Evolutionary conservation across 176 grass and related monocot genomes (phyloP).

Genomic region (Musa itinerans): DNA sequence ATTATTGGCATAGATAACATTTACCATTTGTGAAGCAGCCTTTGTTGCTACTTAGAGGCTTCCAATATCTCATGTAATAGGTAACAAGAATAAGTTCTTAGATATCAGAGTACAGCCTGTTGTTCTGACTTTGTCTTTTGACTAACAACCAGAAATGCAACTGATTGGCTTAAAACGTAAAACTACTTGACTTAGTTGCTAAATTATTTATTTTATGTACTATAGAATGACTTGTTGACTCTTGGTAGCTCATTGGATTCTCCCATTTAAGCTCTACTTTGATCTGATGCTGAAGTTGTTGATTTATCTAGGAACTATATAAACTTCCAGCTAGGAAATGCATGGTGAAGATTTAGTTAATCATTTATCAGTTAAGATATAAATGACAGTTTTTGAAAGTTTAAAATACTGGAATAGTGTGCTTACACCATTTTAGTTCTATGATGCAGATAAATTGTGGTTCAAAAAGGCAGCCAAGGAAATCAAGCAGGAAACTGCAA

Average conservation of each 20-base stretch:
- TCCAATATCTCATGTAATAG: background rate
- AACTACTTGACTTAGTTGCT: no score
- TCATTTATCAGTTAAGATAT: background rate
- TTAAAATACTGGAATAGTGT: background rate
- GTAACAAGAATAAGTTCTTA: background rate
- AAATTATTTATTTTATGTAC: no score
- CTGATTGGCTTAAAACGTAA: no score
- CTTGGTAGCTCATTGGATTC: no score
- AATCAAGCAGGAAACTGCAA: slow-evolving; percentile 52
- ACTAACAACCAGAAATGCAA: background rate
- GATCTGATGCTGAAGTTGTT: no score
- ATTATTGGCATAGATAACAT: no score
- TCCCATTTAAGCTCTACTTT: no score
- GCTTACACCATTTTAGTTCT: background rate
- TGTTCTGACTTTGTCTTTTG: background rate
- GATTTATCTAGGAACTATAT: no score
- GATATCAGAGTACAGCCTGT: background rate
- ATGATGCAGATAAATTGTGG: slow-evolving; percentile 40
- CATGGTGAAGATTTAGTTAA: background rate
- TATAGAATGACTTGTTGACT: no score
- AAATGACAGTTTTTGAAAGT: background rate
- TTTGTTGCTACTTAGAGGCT: background rate
- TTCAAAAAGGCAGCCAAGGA: slow-evolving; percentile 36
- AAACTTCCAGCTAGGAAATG: no score
- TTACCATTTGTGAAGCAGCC: no score